Evolutionary conservation across 495 filamentous ascomycete species (phyloP), one percentile per base, ranked within the genome.

Genomic region (Bryoglossum gracile): DNA sequence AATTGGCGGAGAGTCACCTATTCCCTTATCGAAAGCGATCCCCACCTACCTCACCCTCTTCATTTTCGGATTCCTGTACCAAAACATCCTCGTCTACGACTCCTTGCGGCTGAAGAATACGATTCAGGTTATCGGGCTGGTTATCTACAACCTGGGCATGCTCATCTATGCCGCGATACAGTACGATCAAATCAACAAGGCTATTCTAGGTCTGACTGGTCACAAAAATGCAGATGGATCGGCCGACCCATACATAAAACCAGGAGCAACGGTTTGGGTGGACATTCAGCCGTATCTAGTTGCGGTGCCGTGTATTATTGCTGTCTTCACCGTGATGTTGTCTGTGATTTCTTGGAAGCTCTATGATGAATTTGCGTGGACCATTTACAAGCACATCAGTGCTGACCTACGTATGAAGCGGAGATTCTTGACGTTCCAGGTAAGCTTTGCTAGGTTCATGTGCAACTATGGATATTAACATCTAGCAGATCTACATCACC

Each of bases 351-450:
- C 90, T 4, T 95, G 89, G 81, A 94, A 95, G 68, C 73, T 98
- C 8, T 98, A 98, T 60, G 88, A 94, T 62, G 94, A 97, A 63
- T 98, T 98, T 65, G 90, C 92, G 3, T 98, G 92, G 92, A 94
- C 89, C 39, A 97, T 98, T 61, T 90, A 97, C 65, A 97, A 98
- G 71, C 90, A 95, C 64, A 97, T 98, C 68, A 94, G 88, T 62
- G 92, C 92, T 26, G 92, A 98, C 72, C 76, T 97, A 61, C 81
- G 86, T 56, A 88, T 98, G 84, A 97, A 95, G 76, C 82, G 91
- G 65, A 77, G 92, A 53, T 97, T 94, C 73, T 75, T 97, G 48
- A 86, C 89, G 34, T 98, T 94, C 63, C 92, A 98, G 82, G 91
- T 95, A 71, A 17, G 42, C 4, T 21, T 28, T 8, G 17, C 25